Percentiles rank a stretch among this genome's conserved stretches.
Conservation (phyloP, 2,329 filamentous ascomycete genomes). For the Penicillium expansum region DNA sequence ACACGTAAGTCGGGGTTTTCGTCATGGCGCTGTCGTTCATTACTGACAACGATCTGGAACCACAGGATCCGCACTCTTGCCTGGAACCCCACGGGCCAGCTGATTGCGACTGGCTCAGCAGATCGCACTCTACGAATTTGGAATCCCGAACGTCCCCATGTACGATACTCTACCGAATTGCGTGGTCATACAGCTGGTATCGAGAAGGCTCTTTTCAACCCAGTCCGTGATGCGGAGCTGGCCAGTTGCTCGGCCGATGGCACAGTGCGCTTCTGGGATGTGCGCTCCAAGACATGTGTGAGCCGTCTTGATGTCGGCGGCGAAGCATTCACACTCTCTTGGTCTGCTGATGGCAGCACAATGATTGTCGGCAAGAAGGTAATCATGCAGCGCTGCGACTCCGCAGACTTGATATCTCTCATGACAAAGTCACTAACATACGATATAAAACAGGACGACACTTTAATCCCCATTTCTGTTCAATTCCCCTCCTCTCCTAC, state of each 20-base stretch:
- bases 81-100: conserved; percentile 82
- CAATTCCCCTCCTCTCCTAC: conserved; percentile 40
- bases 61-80: conserved; percentile 71
- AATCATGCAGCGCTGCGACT: conserved; percentile 4
- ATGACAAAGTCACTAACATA: background rate
- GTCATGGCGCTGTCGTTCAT: background rate
- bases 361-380: conserved; percentile 50
- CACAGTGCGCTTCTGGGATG: conserved; percentile 52
- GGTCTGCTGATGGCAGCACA: conserved; percentile 48
- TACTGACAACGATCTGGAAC: conserved; percentile 8
- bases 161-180: conserved; percentile 49
- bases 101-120: conserved; percentile 83
- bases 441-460: conserved; percentile 42
- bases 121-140: conserved; percentile 89
- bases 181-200: conserved; percentile 48
- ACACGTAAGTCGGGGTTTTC: conserved; percentile 53
- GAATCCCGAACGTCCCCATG: conserved; percentile 60
- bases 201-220: conserved; percentile 51
- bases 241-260: conserved; percentile 51
- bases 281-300: conserved; percentile 48
- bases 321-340: conserved; percentile 50
- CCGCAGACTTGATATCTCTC: background rate
- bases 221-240: conserved; percentile 49
- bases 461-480: conserved; percentile 46
- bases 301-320: conserved; percentile 50